Evolutionary conservation across 2,329 filamentous ascomycete species (phyloP), one percentile per base, ranked within the genome.

Genomic region (Fusarium zealandicum): DNA sequence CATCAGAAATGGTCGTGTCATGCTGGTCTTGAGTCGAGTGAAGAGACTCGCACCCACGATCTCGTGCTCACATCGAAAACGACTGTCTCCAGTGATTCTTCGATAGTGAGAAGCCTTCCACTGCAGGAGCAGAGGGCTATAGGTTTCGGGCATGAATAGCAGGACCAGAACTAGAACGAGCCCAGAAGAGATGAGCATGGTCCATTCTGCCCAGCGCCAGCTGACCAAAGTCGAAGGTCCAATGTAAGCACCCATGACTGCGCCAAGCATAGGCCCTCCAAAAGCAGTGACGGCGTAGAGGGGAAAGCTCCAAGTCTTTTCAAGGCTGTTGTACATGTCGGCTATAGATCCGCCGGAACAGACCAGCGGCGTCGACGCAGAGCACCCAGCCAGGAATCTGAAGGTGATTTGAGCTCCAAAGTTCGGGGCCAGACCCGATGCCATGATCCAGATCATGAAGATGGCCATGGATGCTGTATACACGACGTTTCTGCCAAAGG

Each of bases 161-260:
- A 84, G 66, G 28, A 90, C 82, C 31, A 82, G 63, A n/a, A 76
- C 69, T 18, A 88, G 76, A 51, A 87, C 73, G 6, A 80, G 68
- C 0, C 78, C 83, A 0, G 85, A 79, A 78, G 85, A 86, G 43
- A 90, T 88, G 27, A 89, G 73, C 52, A 88, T 78, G 1, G 85
- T 78, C 72, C 87, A 90, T 68, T 89, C 86, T 0, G 78, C 77
- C 83, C 84, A 88, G n/a, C 82, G 77, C 80, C 86, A 90, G 42
- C 75, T 78, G 2, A 71, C 66, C 0, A 38, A n/a, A 3, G 77
- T 78, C 48, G 80, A 83, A 45, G 86, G 77, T 41, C 87, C 86
- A 46, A 89, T 86, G 54, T 88, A 89, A 5, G 84, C 85, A 4
- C 85, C 86, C 52, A 81, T 73, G 0, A 76, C 66, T 3, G 74